A percentile compares a stretch with the other conserved stretches of the same genome.
Conservation (phyloP, 139 green algal genomes). For the Chlorokybus atmophyticus region DNA sequence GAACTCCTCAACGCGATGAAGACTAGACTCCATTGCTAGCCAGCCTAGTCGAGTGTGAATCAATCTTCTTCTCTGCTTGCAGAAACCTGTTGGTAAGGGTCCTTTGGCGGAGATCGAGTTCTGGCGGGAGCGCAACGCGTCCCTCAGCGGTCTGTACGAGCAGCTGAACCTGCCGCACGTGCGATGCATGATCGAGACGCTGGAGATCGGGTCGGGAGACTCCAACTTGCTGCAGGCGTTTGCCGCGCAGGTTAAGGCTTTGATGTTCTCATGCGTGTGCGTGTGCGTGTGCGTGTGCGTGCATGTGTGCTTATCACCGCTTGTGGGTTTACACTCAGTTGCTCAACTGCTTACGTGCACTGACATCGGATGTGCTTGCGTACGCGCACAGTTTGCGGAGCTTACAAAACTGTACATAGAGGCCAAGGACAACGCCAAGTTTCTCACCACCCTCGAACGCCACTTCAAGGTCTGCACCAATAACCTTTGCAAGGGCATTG, state of each 20-base stretch:
- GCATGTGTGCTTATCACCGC: no score
- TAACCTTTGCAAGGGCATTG: background rate
- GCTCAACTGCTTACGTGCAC: background rate
- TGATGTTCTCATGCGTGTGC: background rate
- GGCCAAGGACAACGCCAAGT: conserved; percentile 82
- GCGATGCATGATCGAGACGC: conserved; percentile 36
- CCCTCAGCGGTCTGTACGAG: conserved; percentile 59
- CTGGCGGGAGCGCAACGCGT: conserved; percentile 60
- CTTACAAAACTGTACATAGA: conserved; percentile 59
- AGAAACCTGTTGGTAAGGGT: conserved; percentile 36
- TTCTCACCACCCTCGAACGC: conserved; percentile 76
- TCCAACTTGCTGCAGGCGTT: conserved; percentile 53
- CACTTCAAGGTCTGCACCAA: conserved; percentile 60
- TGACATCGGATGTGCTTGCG: background rate
- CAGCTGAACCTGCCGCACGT: conserved; percentile 61
- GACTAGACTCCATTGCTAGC: background rate
- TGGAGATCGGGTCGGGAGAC: conserved; percentile 39
- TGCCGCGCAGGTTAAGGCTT: conserved; percentile 6
- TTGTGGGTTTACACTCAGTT: background rate
- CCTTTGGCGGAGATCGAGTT: conserved; percentile 78
- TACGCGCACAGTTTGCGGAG: conserved; percentile 23
- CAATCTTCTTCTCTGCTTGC: background rate
- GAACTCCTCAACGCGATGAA: conserved; percentile 12
- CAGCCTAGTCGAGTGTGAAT: background rate
- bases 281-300: no score